Conservation (phyloP, 75 land plant genomes). For the Isoetes taiwanensis region DNA sequence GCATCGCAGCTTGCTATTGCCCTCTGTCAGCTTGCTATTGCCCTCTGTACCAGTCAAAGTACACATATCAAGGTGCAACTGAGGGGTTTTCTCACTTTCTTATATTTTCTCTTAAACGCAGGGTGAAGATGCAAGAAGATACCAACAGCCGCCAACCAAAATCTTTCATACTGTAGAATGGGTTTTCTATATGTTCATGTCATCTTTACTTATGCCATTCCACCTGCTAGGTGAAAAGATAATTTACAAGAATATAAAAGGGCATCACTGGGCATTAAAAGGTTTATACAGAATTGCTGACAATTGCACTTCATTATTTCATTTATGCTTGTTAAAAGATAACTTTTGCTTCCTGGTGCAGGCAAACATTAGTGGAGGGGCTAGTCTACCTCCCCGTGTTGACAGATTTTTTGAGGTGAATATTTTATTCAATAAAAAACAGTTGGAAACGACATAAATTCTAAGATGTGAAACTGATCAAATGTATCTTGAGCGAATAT, state of each 20-base stretch:
- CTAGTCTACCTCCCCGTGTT: conserved; percentile 68
- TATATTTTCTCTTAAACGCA: conserved; percentile 1
- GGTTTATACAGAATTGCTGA: conserved; percentile 28
- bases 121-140: conserved; percentile 14
- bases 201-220: conserved; percentile 49
- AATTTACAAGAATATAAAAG: conserved; percentile 63
- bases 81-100: no score
- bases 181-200: conserved; percentile 40
- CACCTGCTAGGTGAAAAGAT: conserved; percentile 55
- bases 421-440: background rate
- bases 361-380: conserved; percentile 92
- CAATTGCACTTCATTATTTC: no score
- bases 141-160: background rate
- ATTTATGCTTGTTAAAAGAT: background rate
- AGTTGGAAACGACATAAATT: no score
- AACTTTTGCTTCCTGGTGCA: conserved; percentile 12
- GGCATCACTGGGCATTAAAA: conserved; percentile 66
- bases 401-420: conserved; percentile 89
- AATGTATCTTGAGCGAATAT: no score
- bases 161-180: conserved; percentile 19
- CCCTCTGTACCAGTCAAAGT: no score
- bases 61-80: no score
- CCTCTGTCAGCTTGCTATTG: no score
- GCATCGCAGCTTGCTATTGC: no score
- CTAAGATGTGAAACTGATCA: no score